Evolutionary conservation across 805 yeast genomes (phyloP).

Genomic region (Saccharomycopsis selenospora): DNA sequence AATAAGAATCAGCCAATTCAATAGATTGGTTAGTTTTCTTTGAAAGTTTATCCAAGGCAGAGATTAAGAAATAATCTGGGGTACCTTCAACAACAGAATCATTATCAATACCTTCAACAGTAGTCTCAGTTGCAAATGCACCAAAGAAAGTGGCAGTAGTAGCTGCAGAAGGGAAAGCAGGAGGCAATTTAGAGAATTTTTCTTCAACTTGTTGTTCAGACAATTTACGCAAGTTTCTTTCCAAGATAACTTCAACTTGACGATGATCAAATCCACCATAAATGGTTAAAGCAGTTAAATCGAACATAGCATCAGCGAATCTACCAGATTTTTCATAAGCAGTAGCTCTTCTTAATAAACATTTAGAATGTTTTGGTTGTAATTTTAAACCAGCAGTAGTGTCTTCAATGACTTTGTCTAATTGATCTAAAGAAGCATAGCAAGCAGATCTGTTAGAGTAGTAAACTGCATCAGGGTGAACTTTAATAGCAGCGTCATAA

Average conservation of each 20-base stretch:
- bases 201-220: slow-evolving; percentile 67
- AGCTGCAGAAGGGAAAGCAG: slow-evolving; percentile 66
- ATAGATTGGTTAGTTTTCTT: slow-evolving; percentile 35
- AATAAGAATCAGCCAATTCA: slow-evolving; percentile 31
- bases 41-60: slow-evolving; percentile 53
- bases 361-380: slow-evolving; percentile 87
- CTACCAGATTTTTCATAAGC: slow-evolving; percentile 79
- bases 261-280: slow-evolving; percentile 77
- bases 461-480: slow-evolving; percentile 76
- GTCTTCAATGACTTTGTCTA: slow-evolving; percentile 80
- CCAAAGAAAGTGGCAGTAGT: slow-evolving; percentile 81
- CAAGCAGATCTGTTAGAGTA: slow-evolving; percentile 79
- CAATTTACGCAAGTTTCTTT: slow-evolving; percentile 76
- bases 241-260: slow-evolving; percentile 72
- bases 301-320: slow-evolving; percentile 82
- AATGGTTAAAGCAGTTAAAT: slow-evolving; percentile 81
- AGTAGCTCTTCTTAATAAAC: slow-evolving; percentile 86
- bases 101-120: slow-evolving; percentile 37
- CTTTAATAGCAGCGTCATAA: slow-evolving; percentile 69
- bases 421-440: slow-evolving; percentile 62
- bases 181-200: slow-evolving; percentile 35
- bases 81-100: slow-evolving; percentile 45
- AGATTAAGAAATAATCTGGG: slow-evolving; percentile 56
- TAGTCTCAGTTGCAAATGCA: slow-evolving; percentile 55
- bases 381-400: slow-evolving; percentile 78